These are phyloP conservation scores for Fusarium palustre DNA, from an alignment of 2,329 filamentous ascomycete species.

Conservation along the genomic window DNA sequence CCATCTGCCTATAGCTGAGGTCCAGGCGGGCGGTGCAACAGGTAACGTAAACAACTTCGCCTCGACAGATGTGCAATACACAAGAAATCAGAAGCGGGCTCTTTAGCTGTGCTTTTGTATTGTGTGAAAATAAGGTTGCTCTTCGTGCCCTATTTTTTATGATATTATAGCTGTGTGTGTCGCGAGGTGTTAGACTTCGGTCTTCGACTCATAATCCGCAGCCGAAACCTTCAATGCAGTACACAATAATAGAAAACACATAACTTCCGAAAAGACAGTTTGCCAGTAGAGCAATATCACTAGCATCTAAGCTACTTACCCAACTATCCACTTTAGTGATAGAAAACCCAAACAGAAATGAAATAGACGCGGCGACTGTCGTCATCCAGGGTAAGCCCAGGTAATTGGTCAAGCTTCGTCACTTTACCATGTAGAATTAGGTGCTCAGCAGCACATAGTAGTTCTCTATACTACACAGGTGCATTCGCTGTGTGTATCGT, in stretches of 20 bases:
- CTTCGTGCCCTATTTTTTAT: too few species aligned
- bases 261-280: neutral
- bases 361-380: neutral
- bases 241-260: conserved; percentile 5
- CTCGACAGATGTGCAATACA: neutral
- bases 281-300: neutral
- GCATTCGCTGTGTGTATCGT: neutral
- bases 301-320: neutral
- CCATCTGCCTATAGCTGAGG: conserved; percentile 17
- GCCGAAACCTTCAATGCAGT: too few species aligned
- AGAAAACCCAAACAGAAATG: neutral
- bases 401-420: neutral
- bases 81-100: too few species aligned
- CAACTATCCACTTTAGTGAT: neutral
- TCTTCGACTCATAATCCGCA: too few species aligned
- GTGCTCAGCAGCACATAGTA: neutral
- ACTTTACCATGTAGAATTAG: neutral
- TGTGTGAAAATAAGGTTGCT: too few species aligned
- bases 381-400: conserved; percentile 8
- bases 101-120: too few species aligned
- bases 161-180: too few species aligned
- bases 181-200: too few species aligned
- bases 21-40: conserved; percentile 31
- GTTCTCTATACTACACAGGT: neutral
- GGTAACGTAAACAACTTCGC: conserved; percentile 10